Evolutionary conservation across 2,329 filamentous ascomycete species (phyloP).

Genomic region (Coniochaeta hoffmannii): DNA sequence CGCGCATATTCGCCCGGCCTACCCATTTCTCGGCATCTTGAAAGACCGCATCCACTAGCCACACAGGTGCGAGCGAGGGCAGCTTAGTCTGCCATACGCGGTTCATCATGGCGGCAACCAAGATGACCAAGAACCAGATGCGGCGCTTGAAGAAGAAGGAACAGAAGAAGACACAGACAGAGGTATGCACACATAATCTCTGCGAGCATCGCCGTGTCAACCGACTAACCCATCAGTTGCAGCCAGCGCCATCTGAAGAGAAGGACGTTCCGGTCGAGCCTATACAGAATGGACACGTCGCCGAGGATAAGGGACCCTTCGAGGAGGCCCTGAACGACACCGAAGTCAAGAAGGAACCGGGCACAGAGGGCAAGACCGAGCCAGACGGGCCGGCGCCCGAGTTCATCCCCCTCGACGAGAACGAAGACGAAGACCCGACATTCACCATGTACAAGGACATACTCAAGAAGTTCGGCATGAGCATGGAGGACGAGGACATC

Average conservation of each 20-base stretch:
- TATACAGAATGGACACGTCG: background rate
- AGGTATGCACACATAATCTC: slow-evolving; percentile 28
- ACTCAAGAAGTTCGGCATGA: slow-evolving; percentile 69
- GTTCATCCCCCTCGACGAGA: slow-evolving; percentile 41
- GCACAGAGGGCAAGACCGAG: slow-evolving; percentile 25
- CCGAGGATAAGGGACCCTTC: background rate
- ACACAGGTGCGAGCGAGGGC: slow-evolving; percentile 9
- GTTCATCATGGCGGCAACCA: slow-evolving; percentile 53
- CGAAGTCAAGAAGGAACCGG: slow-evolving; percentile 33
- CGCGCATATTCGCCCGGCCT: background rate
- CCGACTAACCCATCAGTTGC: slow-evolving; percentile 11
- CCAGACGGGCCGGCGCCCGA: slow-evolving; percentile 40
- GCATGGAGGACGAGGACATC: slow-evolving; percentile 53
- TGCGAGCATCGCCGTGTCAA: no score
- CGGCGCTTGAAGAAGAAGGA: slow-evolving; percentile 92
- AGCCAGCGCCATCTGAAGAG: slow-evolving; percentile 7
- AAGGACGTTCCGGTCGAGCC: slow-evolving; percentile 6
- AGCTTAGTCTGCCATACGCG: slow-evolving; percentile 5
- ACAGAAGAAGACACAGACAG: slow-evolving; percentile 61
- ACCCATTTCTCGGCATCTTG: background rate
- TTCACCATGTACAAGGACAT: slow-evolving; percentile 80
- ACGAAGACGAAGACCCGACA: slow-evolving; percentile 75
- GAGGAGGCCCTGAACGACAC: slow-evolving; percentile 22
- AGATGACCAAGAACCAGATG: slow-evolving; percentile 91
- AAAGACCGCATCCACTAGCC: background rate